Evolutionary conservation across 2,329 filamentous ascomycete genomes (phyloP).

Genomic region (Shiraia bambusicola): DNA sequence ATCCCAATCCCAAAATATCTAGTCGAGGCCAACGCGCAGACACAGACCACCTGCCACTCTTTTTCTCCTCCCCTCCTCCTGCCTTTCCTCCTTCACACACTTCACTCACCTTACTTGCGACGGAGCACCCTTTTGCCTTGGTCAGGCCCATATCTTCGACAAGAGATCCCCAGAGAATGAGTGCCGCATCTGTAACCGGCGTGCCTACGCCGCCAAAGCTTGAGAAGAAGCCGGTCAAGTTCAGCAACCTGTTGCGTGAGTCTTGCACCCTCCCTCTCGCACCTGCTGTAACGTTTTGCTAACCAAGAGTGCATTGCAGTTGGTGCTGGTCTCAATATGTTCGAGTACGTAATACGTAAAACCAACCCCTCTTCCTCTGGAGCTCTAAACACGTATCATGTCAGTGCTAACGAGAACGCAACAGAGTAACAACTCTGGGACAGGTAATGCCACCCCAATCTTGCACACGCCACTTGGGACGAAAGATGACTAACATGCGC

Average conservation of each 20-base stretch:
- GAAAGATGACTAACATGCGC: conserved; percentile 47
- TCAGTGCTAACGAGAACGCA: conserved; percentile 10
- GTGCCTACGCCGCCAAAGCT: conserved; percentile 58
- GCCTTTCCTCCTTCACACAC: conserved; percentile 16
- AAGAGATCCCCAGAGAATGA: conserved; percentile 55
- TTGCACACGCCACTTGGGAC: neutral
- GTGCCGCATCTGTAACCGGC: conserved; percentile 50
- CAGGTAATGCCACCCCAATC: conserved; percentile 50
- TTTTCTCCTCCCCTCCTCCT: conserved; percentile 11
- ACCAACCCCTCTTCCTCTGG: conserved; percentile 7
- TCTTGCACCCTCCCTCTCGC: conserved; percentile 14
- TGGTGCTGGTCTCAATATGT: conserved; percentile 91
- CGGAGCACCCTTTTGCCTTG: conserved; percentile 93
- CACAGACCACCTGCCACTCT: conserved; percentile 29
- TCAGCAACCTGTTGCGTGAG: conserved; percentile 89
- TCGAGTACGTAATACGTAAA: conserved; percentile 74
- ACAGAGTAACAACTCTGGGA: conserved; percentile 66
- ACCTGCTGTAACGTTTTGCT: neutral
- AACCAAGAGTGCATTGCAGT: conserved; percentile 52
- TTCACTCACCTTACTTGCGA: conserved; percentile 54
- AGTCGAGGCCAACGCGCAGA: conserved; percentile 21
- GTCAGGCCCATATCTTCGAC: conserved; percentile 76
- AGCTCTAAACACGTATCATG: conserved; percentile 1
- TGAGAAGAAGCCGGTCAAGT: conserved; percentile 99
- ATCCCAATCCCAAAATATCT: conserved; percentile 13